Evolutionary conservation across 495 filamentous ascomycete species (phyloP), one percentile per base, ranked within the genome.

Genomic region (Corynascus novoguineensis): DNA sequence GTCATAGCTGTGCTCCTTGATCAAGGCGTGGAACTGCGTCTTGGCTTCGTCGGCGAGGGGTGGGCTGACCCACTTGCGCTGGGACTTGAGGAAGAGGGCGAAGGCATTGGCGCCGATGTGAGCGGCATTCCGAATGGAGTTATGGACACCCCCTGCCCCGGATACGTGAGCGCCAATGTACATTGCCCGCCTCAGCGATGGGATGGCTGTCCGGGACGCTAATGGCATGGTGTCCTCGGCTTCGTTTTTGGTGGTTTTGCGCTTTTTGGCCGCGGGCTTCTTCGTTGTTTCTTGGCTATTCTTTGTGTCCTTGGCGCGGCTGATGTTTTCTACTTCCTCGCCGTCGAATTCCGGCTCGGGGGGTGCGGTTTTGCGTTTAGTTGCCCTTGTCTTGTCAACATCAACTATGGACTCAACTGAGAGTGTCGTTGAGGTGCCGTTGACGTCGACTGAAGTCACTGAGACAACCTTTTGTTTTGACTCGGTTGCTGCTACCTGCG

Each of bases 11-110:
- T 95, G 83, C 60, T 87, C 76, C 34, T 75, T 71, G 60, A 86
- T 90, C 28, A 82, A 71, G 25, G 76, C 71, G 53, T 74, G 77
- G 74, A 96, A 98, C 17, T 82, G 75, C 31, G 84, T 77, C 46
- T 75, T 70, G 34, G 86, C 80, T 17, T 89, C 84, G 53, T 82
- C 71, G 29, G 85, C 77, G 3, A 97, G 74, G 11, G 86, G 80
- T 1, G 92, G 91, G 62, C 86, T 92, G n/a, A 78, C 75, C 93
- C 93, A 98, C 74, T 95, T 97, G 38, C 89, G 83, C 68, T 97
- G 95, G 0, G 88, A 93, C 67, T 97, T 97, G 54, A 97, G 79
- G 71, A 98, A 98, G 21, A 97, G 72, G 14, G 93, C 93, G 60
- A 97, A 93, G 21, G 91, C 83, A 65, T 98, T 98, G 22, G 85